Base-by-base conservation (phyloP, 2,329 filamentous ascomycete species). In the Myriosclerotinia duriaeana region DNA sequence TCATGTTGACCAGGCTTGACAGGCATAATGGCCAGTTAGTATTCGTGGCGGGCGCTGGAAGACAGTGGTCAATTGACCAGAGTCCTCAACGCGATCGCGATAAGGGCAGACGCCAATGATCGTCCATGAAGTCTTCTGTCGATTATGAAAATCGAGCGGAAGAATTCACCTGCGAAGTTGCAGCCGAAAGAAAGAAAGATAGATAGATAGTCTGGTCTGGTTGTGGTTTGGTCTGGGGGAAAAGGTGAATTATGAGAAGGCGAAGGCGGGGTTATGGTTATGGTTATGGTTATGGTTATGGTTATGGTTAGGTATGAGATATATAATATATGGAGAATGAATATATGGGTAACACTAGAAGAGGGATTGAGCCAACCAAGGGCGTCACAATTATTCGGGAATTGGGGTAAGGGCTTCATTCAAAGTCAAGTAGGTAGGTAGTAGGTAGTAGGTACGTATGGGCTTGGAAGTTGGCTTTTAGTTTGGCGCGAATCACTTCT, bases 31-130 rank as follows among this genome's bases (percentile, higher is more conserved):
- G 78, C 78, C 76, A 75, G 75, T 72, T 76, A 78, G 74, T 75
- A 77, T 75, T 78, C 64, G 70, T 67, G 66, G 73, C 70, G 66
- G 69, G 67, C 71, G 72, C 66, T 69, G 71, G 77, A 78, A 80
- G 79, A 81, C 80, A 77, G 76, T 81, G 80, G 79, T 77, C 80
- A 58, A 55, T 82, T 81, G 82, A 81, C 83, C 79, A 80, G 77
- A 78, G 82, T 84, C 84, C 81, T 85, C 83, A 85, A 83, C 82
- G 82, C 82, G 80, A 81, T 85, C 82, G 84, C 83, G 81, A 83
- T 83, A 80, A 79, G 78, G 78, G 78, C 79, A 80, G 79, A 77
- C 78, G 78, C 80, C 80, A 79, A 77, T 76, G 78, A 79, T 80
- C 79, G 80, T 83, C 83, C 83, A 85, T 85, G 78, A 83, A 83